These are phyloP conservation scores for Colletotrichum theobromicola DNA, from an alignment of 2,329 filamentous ascomycete genomes.

Conservation along the genomic window DNA sequence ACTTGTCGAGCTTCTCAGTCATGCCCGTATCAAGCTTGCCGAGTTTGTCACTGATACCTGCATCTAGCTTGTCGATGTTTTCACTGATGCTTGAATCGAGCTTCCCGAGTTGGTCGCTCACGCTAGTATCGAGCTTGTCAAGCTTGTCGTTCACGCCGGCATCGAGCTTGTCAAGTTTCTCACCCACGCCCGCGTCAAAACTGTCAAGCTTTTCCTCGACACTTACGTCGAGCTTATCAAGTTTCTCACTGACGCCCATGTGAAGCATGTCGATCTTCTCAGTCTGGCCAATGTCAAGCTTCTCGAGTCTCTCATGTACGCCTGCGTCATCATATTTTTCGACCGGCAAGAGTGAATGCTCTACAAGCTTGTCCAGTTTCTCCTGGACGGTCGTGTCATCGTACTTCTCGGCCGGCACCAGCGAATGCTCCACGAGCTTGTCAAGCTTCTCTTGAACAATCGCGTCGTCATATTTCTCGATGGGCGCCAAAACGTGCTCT, in stretches of 20 bases:
- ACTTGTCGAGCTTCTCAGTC: constrained; percentile 34
- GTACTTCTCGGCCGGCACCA: constrained; percentile 2
- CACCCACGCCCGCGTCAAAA: constrained; percentile 55
- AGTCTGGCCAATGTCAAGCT: constrained; percentile 59
- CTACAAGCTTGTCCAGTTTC: constrained; percentile 9
- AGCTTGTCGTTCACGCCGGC: constrained; percentile 30
- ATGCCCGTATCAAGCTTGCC: constrained; percentile 40
- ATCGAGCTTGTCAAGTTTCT: constrained; percentile 40
- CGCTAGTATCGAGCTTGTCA: constrained; percentile 47
- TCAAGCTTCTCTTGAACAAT: constrained; percentile 32
- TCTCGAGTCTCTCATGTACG: constrained; percentile 32
- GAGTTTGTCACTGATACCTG: constrained; percentile 47
- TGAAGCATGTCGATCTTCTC: constrained; percentile 24
- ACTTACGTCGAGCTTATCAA: constrained; percentile 54
- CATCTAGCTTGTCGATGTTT: constrained; percentile 42
- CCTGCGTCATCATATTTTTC: constrained; percentile 27
- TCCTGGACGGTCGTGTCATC: constrained; percentile 2
- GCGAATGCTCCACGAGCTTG: constrained; percentile 65
- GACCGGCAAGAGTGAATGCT: constrained; percentile 2
- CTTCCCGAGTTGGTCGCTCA: constrained; percentile 46
- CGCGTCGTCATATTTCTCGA: constrained; percentile 26
- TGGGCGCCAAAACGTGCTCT: constrained; percentile 1
- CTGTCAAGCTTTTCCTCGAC: constrained; percentile 33
- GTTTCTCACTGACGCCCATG: constrained; percentile 59
- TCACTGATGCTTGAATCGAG: constrained; percentile 34